A percentile compares a stretch with the other conserved stretches of the same genome.
Evolutionary conservation across 352 stramenopile genomes (phyloP).

Genomic region (Aphanomyces cochlioides): DNA sequence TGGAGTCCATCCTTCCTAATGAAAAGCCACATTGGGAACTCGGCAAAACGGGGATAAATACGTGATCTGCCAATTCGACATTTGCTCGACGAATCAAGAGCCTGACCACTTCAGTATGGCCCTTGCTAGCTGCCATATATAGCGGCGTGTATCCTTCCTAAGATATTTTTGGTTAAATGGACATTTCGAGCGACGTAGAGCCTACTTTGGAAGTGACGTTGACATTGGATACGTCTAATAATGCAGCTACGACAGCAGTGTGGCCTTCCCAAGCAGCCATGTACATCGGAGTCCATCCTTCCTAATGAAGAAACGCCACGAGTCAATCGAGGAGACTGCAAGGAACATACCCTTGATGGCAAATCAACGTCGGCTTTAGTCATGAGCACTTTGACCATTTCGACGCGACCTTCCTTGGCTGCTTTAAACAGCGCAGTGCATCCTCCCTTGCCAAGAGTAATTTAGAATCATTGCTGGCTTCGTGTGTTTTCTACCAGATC

Average conservation of each 20-base stretch:
- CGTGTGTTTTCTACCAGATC: background rate
- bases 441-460: background rate
- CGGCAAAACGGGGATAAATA: background rate
- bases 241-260: background rate
- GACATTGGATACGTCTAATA: background rate
- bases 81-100: background rate
- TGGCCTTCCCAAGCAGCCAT: slow-evolving; percentile 3
- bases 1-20: background rate
- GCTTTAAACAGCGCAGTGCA: background rate
- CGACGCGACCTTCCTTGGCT: background rate
- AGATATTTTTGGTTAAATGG: background rate
- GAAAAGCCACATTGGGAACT: background rate
- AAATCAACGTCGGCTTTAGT: background rate
- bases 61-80: background rate
- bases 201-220: background rate
- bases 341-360: background rate
- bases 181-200: too few relatives aligned
- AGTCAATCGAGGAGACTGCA: background rate
- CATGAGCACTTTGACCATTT: background rate
- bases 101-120: background rate
- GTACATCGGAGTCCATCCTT: slow-evolving; percentile 1
- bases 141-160: background rate
- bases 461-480: too few relatives aligned
- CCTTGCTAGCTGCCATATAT: slow-evolving; percentile 1
- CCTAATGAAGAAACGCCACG: background rate